Evolutionary conservation across 2,329 filamentous ascomycete genomes (phyloP).

Genomic region (Monilinia fructigena): DNA sequence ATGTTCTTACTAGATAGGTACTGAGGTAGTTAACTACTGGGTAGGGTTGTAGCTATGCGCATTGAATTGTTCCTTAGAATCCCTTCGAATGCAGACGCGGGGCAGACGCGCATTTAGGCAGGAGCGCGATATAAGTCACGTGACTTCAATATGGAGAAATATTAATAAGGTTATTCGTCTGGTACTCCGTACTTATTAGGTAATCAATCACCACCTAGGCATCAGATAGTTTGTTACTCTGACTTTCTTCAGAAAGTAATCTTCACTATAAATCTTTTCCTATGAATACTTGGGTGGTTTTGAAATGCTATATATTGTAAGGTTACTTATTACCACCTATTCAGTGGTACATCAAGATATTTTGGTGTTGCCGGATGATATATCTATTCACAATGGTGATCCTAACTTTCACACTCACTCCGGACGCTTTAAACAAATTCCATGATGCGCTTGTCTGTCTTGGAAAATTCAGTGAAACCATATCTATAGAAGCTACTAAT

Average conservation of each 20-base stretch:
- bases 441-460: slow-evolving; percentile 74
- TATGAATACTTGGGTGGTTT: not conserved
- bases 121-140: not conserved
- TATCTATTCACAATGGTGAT: slow-evolving; percentile 51
- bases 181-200: too few species aligned
- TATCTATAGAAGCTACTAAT: slow-evolving; percentile 60
- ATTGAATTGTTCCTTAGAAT: not conserved
- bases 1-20: not conserved
- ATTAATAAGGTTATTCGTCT: not conserved
- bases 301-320: not conserved
- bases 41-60: too few species aligned
- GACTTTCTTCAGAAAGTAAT: not conserved
- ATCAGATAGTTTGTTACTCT: not conserved
- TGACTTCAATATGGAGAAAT: not conserved
- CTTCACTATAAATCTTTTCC: too few species aligned
- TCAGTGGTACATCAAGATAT: too few species aligned
- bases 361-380: not conserved
- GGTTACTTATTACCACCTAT: too few species aligned
- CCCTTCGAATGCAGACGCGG: slow-evolving; percentile 3
- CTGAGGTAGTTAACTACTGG: too few species aligned
- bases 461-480: slow-evolving; percentile 76
- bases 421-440: slow-evolving; percentile 67
- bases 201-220: not conserved
- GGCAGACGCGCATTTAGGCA: slow-evolving; percentile 11
- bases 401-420: slow-evolving; percentile 71